Percentiles rank a stretch among this genome's conserved stretches.
Evolutionary conservation across 2,329 filamentous ascomycete genomes (phyloP).

Genomic region (Hypoxylon sp.): DNA sequence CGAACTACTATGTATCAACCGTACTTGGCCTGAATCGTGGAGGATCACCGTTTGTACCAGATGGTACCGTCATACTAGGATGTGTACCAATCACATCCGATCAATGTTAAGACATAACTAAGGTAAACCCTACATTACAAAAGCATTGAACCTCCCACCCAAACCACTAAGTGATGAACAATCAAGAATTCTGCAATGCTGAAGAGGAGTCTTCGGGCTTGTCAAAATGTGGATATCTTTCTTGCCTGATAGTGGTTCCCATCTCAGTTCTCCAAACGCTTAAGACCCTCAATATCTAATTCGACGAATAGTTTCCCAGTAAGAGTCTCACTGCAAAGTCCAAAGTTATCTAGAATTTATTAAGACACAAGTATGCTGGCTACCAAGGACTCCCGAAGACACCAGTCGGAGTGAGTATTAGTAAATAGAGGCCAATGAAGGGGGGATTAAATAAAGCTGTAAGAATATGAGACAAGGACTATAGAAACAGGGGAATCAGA

Average conservation of each 20-base stretch:
- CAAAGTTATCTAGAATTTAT: not conserved
- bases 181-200: slow-evolving; percentile 56
- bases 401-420: not conserved
- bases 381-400: not conserved
- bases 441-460: not conserved
- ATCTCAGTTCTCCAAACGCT: not conserved
- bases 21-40: not conserved
- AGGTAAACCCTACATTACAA: too few species aligned
- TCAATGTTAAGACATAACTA: not conserved
- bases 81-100: not conserved
- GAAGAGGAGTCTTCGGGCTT: slow-evolving; percentile 46
- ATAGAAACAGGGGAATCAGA: slow-evolving; percentile 11
- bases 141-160: not conserved
- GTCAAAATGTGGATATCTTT: slow-evolving; percentile 50
- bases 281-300: slow-evolving; percentile 10
- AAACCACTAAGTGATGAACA: slow-evolving; percentile 48
- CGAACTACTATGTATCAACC: not conserved
- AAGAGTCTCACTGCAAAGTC: not conserved
- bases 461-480: not conserved
- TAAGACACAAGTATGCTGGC: not conserved
- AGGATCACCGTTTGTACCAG: not conserved
- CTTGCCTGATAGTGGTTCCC: slow-evolving; percentile 50
- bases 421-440: not conserved
- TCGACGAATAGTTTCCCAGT: not conserved
- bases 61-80: not conserved